Base-by-base conservation (phyloP, 192 early-diverging fungal genomes). In the Allomyces macrogynus region DNA sequence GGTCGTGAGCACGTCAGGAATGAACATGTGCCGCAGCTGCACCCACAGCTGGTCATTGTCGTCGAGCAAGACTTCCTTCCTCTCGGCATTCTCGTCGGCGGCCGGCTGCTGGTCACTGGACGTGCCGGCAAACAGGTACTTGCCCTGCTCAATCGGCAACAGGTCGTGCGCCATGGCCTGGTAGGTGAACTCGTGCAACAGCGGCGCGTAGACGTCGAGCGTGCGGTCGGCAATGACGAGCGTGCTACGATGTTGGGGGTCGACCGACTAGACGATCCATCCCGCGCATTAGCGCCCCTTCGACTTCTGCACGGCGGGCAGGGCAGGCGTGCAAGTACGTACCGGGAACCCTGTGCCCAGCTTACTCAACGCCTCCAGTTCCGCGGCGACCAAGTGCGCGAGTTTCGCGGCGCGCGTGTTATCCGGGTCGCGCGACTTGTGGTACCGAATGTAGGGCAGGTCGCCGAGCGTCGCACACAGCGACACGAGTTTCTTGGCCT, bases 171-270 rank as follows among this genome's bases (percentile, higher is more conserved):
- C 83, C 93, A 97, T 97, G 2, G 97, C 93, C 73, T 99, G 95
- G 68, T 99, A 99, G 0, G 97, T 96, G 67, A 99, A 97, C 73
- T 99, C 97, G 75, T 99, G 95, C 43, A 97, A 73, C 7, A 97
- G 80, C 8, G 97, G 92, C 5, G 90, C 82, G 65, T 86, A 83
- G 61, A 88, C 80, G 73, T 99, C 97, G 60, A 95, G 81, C 1
- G 87, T 86, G 64, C 97, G 84, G 69, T 99, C 97, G 24, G 90
- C 70, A 69, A 99, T 83, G 43, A 99, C 81, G 40, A 97, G 70
- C 26, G 91, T 57, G 16, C 49, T n/a, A 7, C 79, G 89, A 7
- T 40, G 32, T 7, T 40, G 32, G 0, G 64, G 81, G 74, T 61
- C 74, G 76, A 40, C 32, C 32, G 69, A 71, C 74, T 81, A 70